These are phyloP conservation scores for Entomortierella chlamydospora DNA, from an alignment of 192 early-diverging fungal genomes.

Conservation along the genomic window DNA sequence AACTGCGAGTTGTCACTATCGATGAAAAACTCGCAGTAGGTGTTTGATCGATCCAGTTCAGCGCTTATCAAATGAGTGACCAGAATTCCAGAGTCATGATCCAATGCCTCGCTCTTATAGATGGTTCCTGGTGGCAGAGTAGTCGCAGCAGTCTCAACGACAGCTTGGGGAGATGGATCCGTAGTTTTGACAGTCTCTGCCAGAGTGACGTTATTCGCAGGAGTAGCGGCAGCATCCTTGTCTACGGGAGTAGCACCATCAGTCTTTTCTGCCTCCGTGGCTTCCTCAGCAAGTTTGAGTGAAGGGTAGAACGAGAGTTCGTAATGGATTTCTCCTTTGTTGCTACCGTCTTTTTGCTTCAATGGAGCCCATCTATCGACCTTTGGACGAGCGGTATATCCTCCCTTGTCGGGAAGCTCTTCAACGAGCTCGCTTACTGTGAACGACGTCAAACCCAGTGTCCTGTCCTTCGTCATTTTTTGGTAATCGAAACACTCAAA, in stretches of 20 bases:
- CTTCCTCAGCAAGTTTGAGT: constrained; percentile 43
- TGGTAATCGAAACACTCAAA: constrained; percentile 93
- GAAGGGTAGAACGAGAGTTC: constrained; percentile 67
- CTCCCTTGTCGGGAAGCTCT: constrained; percentile 54
- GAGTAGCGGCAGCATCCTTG: constrained; percentile 1
- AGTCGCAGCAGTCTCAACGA: constrained; percentile 15
- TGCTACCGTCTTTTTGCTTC: constrained; percentile 67
- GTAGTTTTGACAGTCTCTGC: constrained; percentile 10
- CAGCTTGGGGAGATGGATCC: constrained; percentile 14
- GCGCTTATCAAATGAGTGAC: constrained; percentile 36
- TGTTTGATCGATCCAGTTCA: constrained; percentile 35
- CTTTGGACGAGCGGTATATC: constrained; percentile 29
- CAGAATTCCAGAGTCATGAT: constrained; percentile 47
- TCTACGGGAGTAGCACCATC: neutral
- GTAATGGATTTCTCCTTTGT: constrained; percentile 71
- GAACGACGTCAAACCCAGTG: constrained; percentile 79
- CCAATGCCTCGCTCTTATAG: constrained; percentile 33
- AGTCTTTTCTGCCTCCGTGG: constrained; percentile 34
- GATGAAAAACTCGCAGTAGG: constrained; percentile 52
- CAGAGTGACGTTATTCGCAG: neutral
- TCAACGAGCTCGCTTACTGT: constrained; percentile 71
- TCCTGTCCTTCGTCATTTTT: constrained; percentile 85
- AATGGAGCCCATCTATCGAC: constrained; percentile 61
- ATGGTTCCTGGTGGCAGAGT: constrained; percentile 25
- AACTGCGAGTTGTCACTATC: constrained; percentile 46